Percentiles rank a stretch among this genome's conserved stretches.
Conservation (phyloP, 2,329 filamentous ascomycete species). For the Apiospora arundinis region DNA sequence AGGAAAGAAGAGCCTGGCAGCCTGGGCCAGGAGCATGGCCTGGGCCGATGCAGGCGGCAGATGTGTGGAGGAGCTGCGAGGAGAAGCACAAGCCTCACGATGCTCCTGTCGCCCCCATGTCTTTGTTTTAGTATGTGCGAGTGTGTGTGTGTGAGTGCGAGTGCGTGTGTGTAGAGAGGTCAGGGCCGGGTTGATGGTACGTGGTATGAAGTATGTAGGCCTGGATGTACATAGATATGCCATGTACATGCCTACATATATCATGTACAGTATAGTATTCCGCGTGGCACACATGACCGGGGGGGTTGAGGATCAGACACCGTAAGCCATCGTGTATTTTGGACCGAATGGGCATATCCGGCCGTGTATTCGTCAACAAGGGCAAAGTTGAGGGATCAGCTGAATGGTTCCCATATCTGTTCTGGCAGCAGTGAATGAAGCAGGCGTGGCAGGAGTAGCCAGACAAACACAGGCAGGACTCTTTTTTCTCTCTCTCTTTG, state of each 20-base stretch:
- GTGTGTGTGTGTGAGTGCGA: neutral
- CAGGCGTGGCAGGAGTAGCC: neutral
- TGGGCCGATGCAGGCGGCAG: slow-evolving; percentile 3
- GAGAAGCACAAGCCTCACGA: slow-evolving; percentile 3
- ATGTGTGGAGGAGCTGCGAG: slow-evolving; percentile 10
- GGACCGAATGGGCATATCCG: slow-evolving; percentile 2
- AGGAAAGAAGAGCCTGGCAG: slow-evolving; percentile 8
- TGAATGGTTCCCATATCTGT: neutral
- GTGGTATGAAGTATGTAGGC: neutral
- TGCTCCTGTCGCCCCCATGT: slow-evolving; percentile 2
- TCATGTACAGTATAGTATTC: neutral
- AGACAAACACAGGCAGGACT: neutral
- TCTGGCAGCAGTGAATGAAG: neutral
- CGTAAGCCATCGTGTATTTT: slow-evolving; percentile 1
- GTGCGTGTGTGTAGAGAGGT: neutral
- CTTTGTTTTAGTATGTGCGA: neutral
- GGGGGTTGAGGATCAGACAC: neutral
- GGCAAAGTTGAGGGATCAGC: slow-evolving; percentile 9
- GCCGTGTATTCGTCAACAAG: neutral
- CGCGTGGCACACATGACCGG: slow-evolving; percentile 13
- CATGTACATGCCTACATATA: neutral
- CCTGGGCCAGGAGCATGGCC: neutral
- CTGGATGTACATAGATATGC: neutral
- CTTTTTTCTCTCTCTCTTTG: neutral
- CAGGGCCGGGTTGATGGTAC: neutral